Base-by-base conservation (phyloP, 345 rosid genomes). In the Corchorus olitorius region DNA sequence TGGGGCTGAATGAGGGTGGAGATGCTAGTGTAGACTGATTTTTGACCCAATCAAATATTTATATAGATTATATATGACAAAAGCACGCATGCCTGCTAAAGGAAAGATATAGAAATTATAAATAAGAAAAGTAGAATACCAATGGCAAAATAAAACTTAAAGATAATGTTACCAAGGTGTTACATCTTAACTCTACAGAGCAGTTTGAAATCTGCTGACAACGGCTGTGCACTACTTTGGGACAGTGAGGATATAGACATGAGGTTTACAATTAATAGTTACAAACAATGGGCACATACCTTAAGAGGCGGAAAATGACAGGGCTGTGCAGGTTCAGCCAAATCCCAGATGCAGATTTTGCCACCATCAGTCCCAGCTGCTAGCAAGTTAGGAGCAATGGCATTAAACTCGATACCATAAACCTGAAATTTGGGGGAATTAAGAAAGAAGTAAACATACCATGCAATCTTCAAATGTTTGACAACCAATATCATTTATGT, bases 321-420 rank as follows among this genome's bases (percentile, higher is more conserved):
- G 78, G 98, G 96, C 80, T 87, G 91, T 20, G 87, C 71, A 53
- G 99, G 99, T 70, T 82, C 78, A 63, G 92, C 76, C 80, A 97
- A 77, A 88, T 97, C 97, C 99, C 99, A 97, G 54, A 97, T 91
- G 87, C 92, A 91, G 74, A 92, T 90, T 88, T 97, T 97, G 77
- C 98, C 97, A 80, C 91, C 99, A 77, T 94, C 98, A 59, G 98
- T 97, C 52, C 98, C 99, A 76, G 99, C 92, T 70, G 98, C 99
- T 83, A 97, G 92, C 72, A 90, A 85, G 76, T 94, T 90, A 43
- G 99, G 91, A 43, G 93, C 78, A 75, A 89, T 82, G 34, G 83
- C 56, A 77, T 97, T 97, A 81, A 97, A 97, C 80, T 91, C 98
- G 73, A 97, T 98, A 82, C 99, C 99, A 75, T 96, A 97, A 75